phyloP scores from a whole-genome alignment of 331 rosid species.

The Malus hybrid region DNA sequence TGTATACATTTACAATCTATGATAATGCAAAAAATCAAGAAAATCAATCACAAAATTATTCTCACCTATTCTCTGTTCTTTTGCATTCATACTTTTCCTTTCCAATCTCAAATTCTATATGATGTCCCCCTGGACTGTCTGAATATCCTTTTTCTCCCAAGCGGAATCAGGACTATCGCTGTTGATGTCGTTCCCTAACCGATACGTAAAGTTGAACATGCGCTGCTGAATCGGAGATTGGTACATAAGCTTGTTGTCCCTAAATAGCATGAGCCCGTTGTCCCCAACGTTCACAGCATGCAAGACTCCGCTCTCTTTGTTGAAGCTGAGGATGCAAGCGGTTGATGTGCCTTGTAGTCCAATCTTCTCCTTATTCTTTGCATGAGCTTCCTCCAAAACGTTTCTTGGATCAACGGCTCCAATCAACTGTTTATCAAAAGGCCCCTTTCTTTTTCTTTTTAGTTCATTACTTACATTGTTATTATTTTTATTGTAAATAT shows the following conservation, averaged over 20 bases:
- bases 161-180: not conserved
- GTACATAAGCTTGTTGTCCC: not conserved
- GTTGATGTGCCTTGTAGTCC: constrained; percentile 5
- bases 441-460: not conserved
- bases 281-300: constrained; percentile 1
- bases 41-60: too few species aligned
- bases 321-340: not conserved
- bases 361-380: not conserved
- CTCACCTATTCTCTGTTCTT: too few species aligned
- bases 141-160: not conserved
- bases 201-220: not conserved
- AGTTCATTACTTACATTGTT: too few species aligned
- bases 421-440: not conserved
- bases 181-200: not conserved
- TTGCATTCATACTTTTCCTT: too few species aligned
- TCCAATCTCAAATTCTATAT: too few species aligned
- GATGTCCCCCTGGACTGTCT: not conserved
- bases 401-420: not conserved
- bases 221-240: not conserved
- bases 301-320: not conserved
- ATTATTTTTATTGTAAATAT: too few species aligned
- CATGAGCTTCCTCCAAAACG: not conserved
- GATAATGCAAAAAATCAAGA: too few species aligned
- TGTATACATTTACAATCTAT: too few species aligned
- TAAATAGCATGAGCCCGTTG: constrained; percentile 14